Base-by-base conservation (phyloP, 139 green algal species). In the Chlamydomonas incerta region DNA sequence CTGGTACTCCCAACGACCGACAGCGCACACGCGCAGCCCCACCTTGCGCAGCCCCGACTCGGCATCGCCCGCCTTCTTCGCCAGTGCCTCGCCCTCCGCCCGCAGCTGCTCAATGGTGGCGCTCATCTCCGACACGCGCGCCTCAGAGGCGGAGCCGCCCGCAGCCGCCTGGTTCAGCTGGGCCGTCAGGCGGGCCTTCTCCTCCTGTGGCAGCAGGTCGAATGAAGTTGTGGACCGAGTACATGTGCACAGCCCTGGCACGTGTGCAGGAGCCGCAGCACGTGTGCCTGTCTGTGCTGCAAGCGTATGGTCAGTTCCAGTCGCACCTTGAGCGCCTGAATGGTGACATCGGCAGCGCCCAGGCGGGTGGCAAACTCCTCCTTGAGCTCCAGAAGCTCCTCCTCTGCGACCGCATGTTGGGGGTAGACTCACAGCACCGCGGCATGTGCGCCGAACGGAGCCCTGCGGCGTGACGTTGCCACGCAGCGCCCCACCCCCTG, bases 321-420 rank as follows among this genome's bases (percentile, higher is more conserved):
- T 23, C 37, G 2, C 26, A 86, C 68, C 80, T 86, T 86, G n/a
- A 86, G 69, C 9, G 68, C 68, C 33, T 80, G 80, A 5, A 96
- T 91, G 24, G 67, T 84, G 0, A 85, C 68, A 58, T 97, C 92
- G 11, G 89, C 87, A 5, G 75, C 88, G 5, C 91, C 94, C 50
- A 98, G 87, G 6, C 96, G 87, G 24, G 83, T 76, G 0, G 92
- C 90, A 86, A 98, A 98, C 89, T 98, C 96, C 75, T 98, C 95
- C 67, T 96, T 91, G 0, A 98, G 88, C 46, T 98, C 96, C 23
- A 88, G 47, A 31, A 97, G 85, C 85, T 98, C 95, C 52, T 92
- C 86, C 74, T 95, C 79, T 85, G 79, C 3, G 33, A n/a, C n/a
- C 24, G n/a, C 13, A 50, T 50, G 41, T 50, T n/a, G n/a, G n/a